A percentile compares a stretch with the other conserved stretches of the same genome.
phyloP scores from a whole-genome alignment of 805 yeast species.

The Candida bentonensis region DNA sequence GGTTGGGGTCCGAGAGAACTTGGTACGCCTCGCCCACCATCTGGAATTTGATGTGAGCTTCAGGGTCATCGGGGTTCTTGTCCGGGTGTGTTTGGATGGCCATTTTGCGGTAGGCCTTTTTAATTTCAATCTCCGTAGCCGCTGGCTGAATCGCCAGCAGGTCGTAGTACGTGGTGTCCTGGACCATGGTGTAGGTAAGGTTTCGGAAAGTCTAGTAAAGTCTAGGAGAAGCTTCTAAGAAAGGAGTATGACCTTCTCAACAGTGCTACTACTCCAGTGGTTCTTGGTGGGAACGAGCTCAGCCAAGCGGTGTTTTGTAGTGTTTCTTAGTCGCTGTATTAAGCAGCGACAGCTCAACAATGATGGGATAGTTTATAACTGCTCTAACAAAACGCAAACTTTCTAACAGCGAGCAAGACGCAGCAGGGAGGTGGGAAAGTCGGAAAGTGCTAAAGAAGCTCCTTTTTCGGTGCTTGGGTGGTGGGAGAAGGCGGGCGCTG shows the following conservation, averaged over 20 bases:
- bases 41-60: slow-evolving; percentile 80
- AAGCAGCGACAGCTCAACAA: background rate
- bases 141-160: slow-evolving; percentile 49
- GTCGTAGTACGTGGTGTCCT: slow-evolving; percentile 81
- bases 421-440: too few species aligned
- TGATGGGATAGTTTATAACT: too few species aligned
- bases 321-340: background rate
- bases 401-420: too few species aligned
- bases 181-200: slow-evolving; percentile 39
- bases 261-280: background rate
- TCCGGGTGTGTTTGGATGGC: slow-evolving; percentile 92
- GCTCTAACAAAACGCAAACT: too few species aligned
- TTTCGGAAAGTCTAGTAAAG: background rate
- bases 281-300: background rate
- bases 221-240: background rate
- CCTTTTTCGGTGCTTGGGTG: too few species aligned
- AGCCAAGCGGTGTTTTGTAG: background rate
- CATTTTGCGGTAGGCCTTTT: slow-evolving; percentile 82
- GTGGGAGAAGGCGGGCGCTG: too few species aligned
- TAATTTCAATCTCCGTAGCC: slow-evolving; percentile 72
- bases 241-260: background rate
- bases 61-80: slow-evolving; percentile 88
- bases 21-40: slow-evolving; percentile 41
- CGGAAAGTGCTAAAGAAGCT: too few species aligned
- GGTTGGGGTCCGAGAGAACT: slow-evolving; percentile 57